Evolutionary conservation across 257 asterid genomes (phyloP).

Genomic region (Hygrophila difformis): DNA sequence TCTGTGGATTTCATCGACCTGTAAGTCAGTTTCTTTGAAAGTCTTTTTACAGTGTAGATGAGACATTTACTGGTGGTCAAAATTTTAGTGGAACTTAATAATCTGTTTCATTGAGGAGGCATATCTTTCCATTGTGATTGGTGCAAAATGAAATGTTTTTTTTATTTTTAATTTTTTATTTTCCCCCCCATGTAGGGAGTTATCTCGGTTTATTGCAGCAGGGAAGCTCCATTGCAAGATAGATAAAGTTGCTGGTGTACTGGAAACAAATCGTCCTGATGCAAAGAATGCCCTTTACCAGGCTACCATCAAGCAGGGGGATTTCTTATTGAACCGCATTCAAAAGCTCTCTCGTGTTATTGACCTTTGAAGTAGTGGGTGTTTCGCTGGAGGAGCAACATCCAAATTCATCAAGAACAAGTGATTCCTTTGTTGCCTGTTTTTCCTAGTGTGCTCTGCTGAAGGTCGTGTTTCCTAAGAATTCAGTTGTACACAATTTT

Average conservation of each 20-base stretch:
- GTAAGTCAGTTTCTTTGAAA: constrained; percentile 26
- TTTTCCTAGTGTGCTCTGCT: too few species aligned
- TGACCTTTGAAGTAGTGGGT: constrained; percentile 64
- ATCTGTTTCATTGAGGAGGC: not conserved
- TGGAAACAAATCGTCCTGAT: constrained; percentile 82
- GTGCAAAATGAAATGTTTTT: not conserved
- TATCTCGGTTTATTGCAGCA: constrained; percentile 73
- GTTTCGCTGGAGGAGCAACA: too few species aligned
- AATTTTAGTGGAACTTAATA: not conserved
- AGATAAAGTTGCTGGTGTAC: constrained; percentile 69
- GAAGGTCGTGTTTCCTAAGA: too few species aligned
- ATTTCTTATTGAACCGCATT: constrained; percentile 67
- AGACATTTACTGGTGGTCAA: not conserved
- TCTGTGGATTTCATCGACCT: constrained; percentile 63
- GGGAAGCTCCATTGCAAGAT: constrained; percentile 83
- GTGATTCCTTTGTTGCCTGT: too few species aligned
- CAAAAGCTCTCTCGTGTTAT: constrained; percentile 81
- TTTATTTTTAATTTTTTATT: not conserved
- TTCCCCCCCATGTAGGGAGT: constrained; percentile 37
- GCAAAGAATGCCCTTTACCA: constrained; percentile 80
- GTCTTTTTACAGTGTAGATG: not conserved
- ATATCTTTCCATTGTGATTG: too few species aligned
- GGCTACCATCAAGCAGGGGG: constrained; percentile 80
- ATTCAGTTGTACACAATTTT: too few species aligned
- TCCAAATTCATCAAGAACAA: too few species aligned